Conservation (phyloP, 805 yeast species). For the Starmerella powellii region DNA sequence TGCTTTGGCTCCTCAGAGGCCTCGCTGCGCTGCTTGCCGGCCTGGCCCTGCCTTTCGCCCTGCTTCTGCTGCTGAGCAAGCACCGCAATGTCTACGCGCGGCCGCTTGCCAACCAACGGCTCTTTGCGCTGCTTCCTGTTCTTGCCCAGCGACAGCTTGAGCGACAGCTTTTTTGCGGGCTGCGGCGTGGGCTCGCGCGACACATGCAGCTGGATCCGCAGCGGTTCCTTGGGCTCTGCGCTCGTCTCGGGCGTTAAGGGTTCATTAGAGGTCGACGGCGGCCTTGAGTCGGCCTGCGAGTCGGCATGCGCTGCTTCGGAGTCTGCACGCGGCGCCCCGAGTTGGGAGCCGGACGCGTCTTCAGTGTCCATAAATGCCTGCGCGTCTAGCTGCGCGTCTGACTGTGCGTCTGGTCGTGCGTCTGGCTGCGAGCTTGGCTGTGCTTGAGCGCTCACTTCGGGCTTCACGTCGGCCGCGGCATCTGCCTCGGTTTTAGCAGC, state of each 20-base stretch:
- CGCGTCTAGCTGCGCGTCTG: too few species aligned
- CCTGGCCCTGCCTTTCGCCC: neutral
- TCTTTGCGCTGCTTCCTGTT: constrained; percentile 10
- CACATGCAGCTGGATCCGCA: neutral
- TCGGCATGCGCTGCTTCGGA: too few species aligned
- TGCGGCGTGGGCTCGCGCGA: neutral
- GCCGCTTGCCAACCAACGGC: constrained; percentile 19
- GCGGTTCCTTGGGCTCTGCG: neutral
- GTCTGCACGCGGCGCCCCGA: too few species aligned
- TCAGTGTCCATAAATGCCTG: too few species aligned
- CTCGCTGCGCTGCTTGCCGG: neutral
- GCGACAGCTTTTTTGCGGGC: constrained; percentile 8
- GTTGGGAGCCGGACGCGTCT: too few species aligned
- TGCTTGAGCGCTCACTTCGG: neutral
- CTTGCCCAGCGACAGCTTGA: constrained; percentile 19
- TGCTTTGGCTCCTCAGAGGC: too few species aligned
- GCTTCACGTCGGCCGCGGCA: too few species aligned
- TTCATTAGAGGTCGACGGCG: neutral
- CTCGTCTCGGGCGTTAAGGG: neutral
- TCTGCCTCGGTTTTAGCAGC: neutral
- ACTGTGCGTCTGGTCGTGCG: too few species aligned
- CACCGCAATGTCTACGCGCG: constrained; percentile 19
- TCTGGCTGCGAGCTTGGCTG: too few species aligned
- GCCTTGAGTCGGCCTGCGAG: neutral
- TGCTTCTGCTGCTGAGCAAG: constrained; percentile 12